Conservation (phyloP, 225 moss, liverwort and hornwort genomes). For the Ulota crispa region DNA sequence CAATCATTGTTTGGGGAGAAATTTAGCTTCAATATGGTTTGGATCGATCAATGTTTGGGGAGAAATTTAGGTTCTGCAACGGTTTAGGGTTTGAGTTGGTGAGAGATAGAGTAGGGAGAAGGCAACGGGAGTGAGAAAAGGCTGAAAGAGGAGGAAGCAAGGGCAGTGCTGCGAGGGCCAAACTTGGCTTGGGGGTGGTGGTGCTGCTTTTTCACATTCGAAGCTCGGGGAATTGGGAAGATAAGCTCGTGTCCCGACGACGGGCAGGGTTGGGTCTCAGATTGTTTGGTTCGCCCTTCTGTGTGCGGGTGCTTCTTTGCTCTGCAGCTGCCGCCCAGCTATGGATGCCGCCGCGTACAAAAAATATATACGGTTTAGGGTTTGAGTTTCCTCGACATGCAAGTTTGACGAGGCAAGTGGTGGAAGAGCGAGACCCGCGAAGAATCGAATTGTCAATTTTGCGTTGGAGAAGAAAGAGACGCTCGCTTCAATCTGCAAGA, state of each 20-base stretch:
- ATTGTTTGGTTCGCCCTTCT: neutral
- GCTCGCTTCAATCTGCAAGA: too few species aligned
- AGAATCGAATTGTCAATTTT: too few species aligned
- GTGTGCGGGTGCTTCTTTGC: neutral
- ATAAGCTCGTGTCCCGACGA: neutral
- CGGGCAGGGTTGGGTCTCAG: slow-evolving; percentile 5
- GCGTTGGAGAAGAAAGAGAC: too few species aligned
- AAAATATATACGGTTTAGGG: too few species aligned
- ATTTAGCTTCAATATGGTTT: too few species aligned
- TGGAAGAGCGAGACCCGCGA: too few species aligned
- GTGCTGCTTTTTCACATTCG: neutral
- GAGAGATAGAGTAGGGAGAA: neutral
- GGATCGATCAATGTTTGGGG: too few species aligned
- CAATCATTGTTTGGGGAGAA: too few species aligned
- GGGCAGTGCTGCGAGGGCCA: neutral
- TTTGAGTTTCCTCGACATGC: too few species aligned
- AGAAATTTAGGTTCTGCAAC: too few species aligned
- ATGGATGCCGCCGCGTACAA: slow-evolving; percentile 63
- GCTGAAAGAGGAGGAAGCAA: neutral
- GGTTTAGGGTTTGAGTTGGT: too few species aligned
- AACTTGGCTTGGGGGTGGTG: neutral
- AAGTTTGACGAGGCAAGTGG: too few species aligned
- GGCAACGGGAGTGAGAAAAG: neutral
- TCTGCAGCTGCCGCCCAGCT: slow-evolving; percentile 31
- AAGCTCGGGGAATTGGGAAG: neutral